Conservation (phyloP, 495 filamentous ascomycete genomes). For the Immersiella caudata region DNA sequence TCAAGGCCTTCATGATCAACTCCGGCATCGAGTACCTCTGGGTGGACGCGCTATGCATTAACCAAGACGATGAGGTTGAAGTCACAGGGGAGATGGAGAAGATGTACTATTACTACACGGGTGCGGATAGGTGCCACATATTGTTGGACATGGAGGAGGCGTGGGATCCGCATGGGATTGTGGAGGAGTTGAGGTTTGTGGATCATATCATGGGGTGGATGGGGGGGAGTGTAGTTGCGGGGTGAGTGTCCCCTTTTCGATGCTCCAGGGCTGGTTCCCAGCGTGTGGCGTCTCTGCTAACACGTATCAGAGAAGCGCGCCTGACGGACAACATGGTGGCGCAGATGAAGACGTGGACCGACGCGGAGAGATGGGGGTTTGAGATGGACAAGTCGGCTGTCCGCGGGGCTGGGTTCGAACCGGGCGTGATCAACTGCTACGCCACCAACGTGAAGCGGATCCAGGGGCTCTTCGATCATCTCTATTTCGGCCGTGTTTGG, state of each 20-base stretch:
- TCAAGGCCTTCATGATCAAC: background rate
- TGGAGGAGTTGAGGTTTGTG: constrained; percentile 28
- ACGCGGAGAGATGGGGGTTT: constrained; percentile 2
- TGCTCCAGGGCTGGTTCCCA: too few species aligned
- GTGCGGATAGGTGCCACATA: constrained; percentile 27
- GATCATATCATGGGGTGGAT: constrained; percentile 27
- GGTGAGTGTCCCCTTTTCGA: too few species aligned
- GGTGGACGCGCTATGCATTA: constrained; percentile 10
- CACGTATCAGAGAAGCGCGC: background rate
- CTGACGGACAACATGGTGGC: background rate
- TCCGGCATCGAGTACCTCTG: background rate
- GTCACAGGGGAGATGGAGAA: constrained; percentile 16
- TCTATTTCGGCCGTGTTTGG: constrained; percentile 34
- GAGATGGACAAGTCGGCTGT: constrained; percentile 5
- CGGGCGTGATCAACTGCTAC: constrained; percentile 34
- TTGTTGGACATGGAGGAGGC: constrained; percentile 30
- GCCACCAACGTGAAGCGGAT: constrained; percentile 29
- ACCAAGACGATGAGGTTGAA: constrained; percentile 2
- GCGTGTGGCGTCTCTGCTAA: too few species aligned
- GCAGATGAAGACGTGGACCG: background rate
- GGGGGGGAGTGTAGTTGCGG: constrained; percentile 20
- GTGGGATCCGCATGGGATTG: constrained; percentile 29
- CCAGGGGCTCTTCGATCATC: constrained; percentile 28
- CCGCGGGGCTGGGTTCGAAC: constrained; percentile 20
- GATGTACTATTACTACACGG: constrained; percentile 32